Base-by-base conservation (phyloP, 2,329 filamentous ascomycete genomes). In the Botrytis porri region DNA sequence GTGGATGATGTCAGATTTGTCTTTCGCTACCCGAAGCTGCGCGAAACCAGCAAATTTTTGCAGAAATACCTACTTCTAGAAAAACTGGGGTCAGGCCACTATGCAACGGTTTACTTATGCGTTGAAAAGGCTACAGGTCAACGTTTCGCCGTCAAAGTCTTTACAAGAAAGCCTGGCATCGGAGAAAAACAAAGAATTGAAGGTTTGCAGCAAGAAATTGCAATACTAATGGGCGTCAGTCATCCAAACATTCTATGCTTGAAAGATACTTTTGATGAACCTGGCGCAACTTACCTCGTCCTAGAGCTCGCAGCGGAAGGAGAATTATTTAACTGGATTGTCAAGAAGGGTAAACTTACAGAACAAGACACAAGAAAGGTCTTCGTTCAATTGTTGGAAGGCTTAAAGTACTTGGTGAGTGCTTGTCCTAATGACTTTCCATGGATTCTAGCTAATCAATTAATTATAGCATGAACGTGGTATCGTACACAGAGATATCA, bases 281-380 rank as follows among this genome's bases (percentile, higher is more conserved):
- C 88, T 66, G 94, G 96, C 77, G 93, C 93, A 2, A 94, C 98
- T 32, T 98, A 97, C 81, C 85, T 99, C 60, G 91, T 99, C 18
- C 84, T 98, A 66, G 96, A 99, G 81, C 86, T 98, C 77, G 95
- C 95, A 2, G 86, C 94, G 0, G 94, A 97, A 82, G 96, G 96
- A 79, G 97, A 99, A 83, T 85, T 99, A 22, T 99, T 99, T 86
- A 97, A 98, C 80, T 91, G 90, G 83, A 98, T 99, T 75, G 92
- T 98, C 39, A 90, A 91, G 86, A 95, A 97, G 83, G 88, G 94
- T 80, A 98, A 97, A 81, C 85, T 99, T 74, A 90, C 88, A 3
- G 96, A 99, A 82, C 85, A 87, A 7, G 94, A 98, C 81, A 88
- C 94, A 4, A 90, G 95, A 57, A 95, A 93, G 81, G 86, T 99